Base-by-base conservation (phyloP, 257 asterid genomes). In the Nicotiana otophora region DNA sequence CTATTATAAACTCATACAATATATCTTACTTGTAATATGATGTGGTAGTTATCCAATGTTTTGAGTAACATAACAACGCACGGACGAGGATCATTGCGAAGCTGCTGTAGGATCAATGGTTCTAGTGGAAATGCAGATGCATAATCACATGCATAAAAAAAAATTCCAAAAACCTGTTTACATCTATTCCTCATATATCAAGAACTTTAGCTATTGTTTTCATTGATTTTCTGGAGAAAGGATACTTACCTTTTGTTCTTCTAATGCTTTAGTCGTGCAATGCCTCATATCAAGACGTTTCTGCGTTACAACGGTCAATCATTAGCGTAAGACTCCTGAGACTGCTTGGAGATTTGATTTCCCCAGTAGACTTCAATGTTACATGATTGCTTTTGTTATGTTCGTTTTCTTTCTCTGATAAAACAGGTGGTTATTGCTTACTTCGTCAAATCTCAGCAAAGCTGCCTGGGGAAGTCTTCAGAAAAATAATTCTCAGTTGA, bases 401-500 rank as follows among this genome's bases (percentile, higher is more conserved):
- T 75, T 84, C 72, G 5, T 77, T 74, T 64, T 67, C 7, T 65
- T 84, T 70, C 46, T 75, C 63, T 75, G 46, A 34, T 51, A 75
- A 48, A 74, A 84, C 86, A 94, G 99, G 86, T 96, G 98, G 99
- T 86, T 96, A 8, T 90, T 94, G 86, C 98, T 96, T 76, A 94
- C 99, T 70, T 96, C 99, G 48, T 42, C 99, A 54, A 96, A 96
- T 90, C 98, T 96, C 89, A 96, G 99, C 92, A 94, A 96, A 90
- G 99, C 99, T 85, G 99, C 99, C n/a, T 96, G 99, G 99, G 99
- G 99, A 58, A 88, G 93, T 83, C 97, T 96, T 81, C 99, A 96
- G 88, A 96, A 96, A 83, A 93, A 91, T 87, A 94, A 92, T 87
- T 96, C 99, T 81, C 99, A 96, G 89, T 84, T 94, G 87, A 96